Evolutionary conservation across 2,329 filamentous ascomycete genomes (phyloP).

Genomic region (Fusarium secorum): DNA sequence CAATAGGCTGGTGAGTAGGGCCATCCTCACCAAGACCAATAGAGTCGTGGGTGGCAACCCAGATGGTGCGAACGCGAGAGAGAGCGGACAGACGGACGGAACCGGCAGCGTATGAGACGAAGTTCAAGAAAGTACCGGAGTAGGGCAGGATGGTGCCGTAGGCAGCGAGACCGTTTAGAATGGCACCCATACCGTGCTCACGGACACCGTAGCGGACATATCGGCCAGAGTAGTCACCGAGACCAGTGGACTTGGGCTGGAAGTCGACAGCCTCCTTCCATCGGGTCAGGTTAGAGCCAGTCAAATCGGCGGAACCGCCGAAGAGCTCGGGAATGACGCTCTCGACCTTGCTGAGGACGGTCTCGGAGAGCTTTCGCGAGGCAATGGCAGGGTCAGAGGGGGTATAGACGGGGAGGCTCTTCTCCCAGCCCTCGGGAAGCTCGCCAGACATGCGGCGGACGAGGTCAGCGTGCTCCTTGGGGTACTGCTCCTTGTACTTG

Average conservation of each 20-base stretch:
- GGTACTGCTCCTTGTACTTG: conserved; percentile 83
- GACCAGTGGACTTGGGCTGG: conserved; percentile 85
- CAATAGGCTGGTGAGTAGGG: conserved; percentile 98
- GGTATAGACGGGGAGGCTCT: conserved; percentile 89
- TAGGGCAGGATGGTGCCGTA: conserved; percentile 96
- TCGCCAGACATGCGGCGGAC: conserved; percentile 80
- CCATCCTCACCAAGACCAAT: conserved; percentile 99
- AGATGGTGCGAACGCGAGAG: conserved; percentile 89
- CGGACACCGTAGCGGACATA: conserved; percentile 94
- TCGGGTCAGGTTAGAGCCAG: conserved; percentile 97
- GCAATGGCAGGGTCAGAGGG: conserved; percentile 84
- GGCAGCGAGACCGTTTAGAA: conserved; percentile 93
- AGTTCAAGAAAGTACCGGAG: conserved; percentile 98
- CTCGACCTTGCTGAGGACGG: conserved; percentile 88
- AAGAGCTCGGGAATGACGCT: conserved; percentile 85
- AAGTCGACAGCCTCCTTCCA: conserved; percentile 98
- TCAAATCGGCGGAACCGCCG: conserved; percentile 96
- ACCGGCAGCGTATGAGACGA: conserved; percentile 96
- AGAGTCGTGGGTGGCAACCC: conserved; percentile 97
- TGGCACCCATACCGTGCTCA: conserved; percentile 90
- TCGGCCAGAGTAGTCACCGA: conserved; percentile 89
- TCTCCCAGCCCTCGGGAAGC: conserved; percentile 96
- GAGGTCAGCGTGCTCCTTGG: conserved; percentile 81
- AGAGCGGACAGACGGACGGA: conserved; percentile 93
- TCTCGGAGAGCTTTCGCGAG: conserved; percentile 96